Evolutionary conservation across 2,329 filamentous ascomycete species (phyloP).

Genomic region (Periglandula ipomoeae): DNA sequence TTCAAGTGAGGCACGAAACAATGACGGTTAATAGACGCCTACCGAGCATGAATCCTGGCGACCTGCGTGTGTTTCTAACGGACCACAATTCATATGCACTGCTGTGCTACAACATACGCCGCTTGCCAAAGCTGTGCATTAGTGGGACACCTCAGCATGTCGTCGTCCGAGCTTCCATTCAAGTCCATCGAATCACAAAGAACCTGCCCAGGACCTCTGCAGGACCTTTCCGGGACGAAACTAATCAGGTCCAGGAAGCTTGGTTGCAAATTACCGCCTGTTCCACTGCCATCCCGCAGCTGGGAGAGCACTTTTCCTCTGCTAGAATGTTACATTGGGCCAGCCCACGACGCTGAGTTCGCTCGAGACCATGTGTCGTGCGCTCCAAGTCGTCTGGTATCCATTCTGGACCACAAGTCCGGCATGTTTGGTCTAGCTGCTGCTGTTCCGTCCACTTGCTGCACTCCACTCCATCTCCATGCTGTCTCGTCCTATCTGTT

Average conservation of each 20-base stretch:
- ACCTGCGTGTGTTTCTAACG: background rate
- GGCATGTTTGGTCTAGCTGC: background rate
- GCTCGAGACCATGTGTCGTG: background rate
- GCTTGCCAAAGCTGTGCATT: background rate
- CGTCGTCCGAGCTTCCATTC: background rate
- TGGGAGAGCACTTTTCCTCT: too few relatives aligned
- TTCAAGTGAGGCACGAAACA: too few relatives aligned
- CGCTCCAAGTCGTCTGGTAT: background rate
- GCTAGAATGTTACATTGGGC: background rate
- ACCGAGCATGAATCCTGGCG: too few relatives aligned
- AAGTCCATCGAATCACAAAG: background rate
- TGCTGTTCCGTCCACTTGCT: background rate
- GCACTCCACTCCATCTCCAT: conserved; percentile 7
- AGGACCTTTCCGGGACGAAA: too few relatives aligned
- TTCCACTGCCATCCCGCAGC: too few relatives aligned
- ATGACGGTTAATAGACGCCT: too few relatives aligned
- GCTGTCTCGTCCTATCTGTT: background rate
- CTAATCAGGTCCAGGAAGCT: too few relatives aligned
- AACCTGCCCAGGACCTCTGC: background rate
- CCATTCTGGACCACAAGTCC: background rate
- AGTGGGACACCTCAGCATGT: background rate
- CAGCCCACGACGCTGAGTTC: background rate
- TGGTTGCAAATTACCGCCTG: too few relatives aligned
- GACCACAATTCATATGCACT: background rate
- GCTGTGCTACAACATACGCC: background rate